Percentiles rank a stretch among this genome's conserved stretches.
These are phyloP conservation scores for Penicillium macrosclerotiorum DNA, from an alignment of 495 filamentous ascomycete species.

Conservation along the genomic window DNA sequence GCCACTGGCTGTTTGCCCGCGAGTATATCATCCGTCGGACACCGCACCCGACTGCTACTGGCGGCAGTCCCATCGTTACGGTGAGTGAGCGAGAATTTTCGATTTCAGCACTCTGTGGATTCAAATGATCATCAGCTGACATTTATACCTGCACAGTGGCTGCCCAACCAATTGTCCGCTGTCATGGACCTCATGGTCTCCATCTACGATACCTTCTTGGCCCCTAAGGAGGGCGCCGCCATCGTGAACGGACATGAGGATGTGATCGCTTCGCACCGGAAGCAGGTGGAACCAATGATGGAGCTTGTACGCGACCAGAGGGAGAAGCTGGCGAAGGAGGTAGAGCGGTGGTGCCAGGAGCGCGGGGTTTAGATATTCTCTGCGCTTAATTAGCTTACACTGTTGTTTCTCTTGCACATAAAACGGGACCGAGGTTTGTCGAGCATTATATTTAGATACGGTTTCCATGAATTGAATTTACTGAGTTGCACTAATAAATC, in stretches of 20 bases:
- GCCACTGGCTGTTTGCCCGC: constrained; percentile 91
- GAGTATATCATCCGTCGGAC: constrained; percentile 90
- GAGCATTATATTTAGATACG: background rate
- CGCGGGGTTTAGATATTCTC: constrained; percentile 47
- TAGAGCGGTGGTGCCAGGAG: constrained; percentile 75
- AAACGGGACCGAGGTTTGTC: background rate
- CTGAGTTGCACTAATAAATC: background rate
- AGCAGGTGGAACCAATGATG: constrained; percentile 63
- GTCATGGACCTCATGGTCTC: constrained; percentile 74
- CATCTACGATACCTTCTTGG: constrained; percentile 51
- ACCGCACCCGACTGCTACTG: constrained; percentile 80
- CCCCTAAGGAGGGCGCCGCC: constrained; percentile 36
- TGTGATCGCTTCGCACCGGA: constrained; percentile 33
- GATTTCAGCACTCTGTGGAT: too few relatives aligned
- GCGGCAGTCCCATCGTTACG: constrained; percentile 87
- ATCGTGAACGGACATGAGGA: constrained; percentile 26
- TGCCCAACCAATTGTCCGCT: constrained; percentile 79
- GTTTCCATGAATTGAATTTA: background rate
- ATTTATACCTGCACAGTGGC: constrained; percentile 52
- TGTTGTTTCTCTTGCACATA: background rate
- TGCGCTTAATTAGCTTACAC: background rate
- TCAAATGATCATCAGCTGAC: constrained; percentile 1
- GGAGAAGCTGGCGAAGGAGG: constrained; percentile 71
- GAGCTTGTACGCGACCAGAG: constrained; percentile 65
- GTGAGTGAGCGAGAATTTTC: constrained; percentile 41